phyloP scores from a whole-genome alignment of 2,329 filamentous ascomycete species.

The Atkinsonella hypoxylon region DNA sequence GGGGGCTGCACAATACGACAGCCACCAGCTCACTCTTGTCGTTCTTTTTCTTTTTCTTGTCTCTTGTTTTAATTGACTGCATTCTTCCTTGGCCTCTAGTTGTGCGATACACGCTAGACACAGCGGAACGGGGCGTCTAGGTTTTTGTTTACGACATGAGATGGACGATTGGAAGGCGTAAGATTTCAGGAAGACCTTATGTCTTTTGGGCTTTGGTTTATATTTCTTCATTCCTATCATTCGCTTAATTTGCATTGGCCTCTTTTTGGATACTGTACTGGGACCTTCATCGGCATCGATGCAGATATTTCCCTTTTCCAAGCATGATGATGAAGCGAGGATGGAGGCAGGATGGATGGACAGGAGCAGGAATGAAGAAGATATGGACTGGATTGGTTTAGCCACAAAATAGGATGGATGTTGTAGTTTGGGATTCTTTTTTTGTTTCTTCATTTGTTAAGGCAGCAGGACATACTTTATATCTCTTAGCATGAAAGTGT shows the following conservation, averaged over 20 bases:
- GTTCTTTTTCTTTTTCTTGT: not conserved
- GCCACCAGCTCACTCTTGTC: not conserved
- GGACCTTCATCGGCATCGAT: not conserved
- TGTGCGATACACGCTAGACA: conserved; percentile 5
- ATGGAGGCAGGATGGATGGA: not conserved
- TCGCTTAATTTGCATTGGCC: not conserved
- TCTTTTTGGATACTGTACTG: not conserved
- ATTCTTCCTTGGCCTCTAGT: not conserved
- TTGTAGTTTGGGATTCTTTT: not conserved
- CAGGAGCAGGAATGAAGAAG: not conserved
- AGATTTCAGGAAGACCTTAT: not conserved
- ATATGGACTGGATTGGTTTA: not conserved
- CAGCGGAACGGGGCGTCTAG: conserved; percentile 12
- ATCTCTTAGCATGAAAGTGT: not conserved
- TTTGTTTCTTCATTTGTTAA: not conserved
- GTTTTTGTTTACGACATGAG: not conserved
- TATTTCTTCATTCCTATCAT: not conserved
- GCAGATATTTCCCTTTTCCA: not conserved
- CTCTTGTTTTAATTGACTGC: not conserved
- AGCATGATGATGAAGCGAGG: conserved; percentile 1
- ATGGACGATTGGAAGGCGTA: not conserved
- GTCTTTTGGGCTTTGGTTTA: no score
- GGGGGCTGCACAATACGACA: not conserved
- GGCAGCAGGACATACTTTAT: not conserved
- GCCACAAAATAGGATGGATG: not conserved